Evolutionary conservation across 441 rosid species (phyloP).

Genomic region (Populus hybrid): DNA sequence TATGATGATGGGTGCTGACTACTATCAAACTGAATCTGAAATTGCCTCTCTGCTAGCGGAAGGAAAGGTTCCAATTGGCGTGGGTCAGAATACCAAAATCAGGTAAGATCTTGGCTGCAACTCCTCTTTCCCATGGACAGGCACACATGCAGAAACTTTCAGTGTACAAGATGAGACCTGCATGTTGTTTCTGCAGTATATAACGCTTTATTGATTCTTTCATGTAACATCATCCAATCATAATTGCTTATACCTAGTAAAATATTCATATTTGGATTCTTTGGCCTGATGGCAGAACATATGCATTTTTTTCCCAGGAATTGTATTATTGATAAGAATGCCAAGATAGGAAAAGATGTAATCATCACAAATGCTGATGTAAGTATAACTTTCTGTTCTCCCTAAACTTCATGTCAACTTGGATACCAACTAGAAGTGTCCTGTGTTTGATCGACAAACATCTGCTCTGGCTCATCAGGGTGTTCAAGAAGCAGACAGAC

Average conservation of each 20-base stretch:
- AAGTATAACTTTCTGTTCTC: conserved; percentile 15
- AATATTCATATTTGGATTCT: background rate
- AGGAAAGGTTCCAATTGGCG: conserved; percentile 64
- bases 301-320: conserved; percentile 37
- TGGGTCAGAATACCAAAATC: conserved; percentile 63
- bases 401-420: background rate
- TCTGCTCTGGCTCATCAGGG: conserved; percentile 32
- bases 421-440: background rate
- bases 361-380: conserved; percentile 45
- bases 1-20: conserved; percentile 64
- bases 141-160: background rate
- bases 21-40: conserved; percentile 59
- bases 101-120: conserved; percentile 23
- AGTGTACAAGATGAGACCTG: background rate
- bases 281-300: too few relatives aligned
- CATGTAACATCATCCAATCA: background rate
- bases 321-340: conserved; percentile 79
- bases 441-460: background rate
- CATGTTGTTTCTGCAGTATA: background rate
- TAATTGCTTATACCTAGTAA: background rate
- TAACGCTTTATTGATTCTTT: background rate
- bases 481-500: conserved; percentile 68
- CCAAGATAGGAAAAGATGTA: conserved; percentile 56
- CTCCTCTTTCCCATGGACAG: background rate
- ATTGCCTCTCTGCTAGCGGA: conserved; percentile 47